Evolutionary conservation across 2,329 filamentous ascomycete genomes (phyloP).

Genomic region (Fusarium sp.): DNA sequence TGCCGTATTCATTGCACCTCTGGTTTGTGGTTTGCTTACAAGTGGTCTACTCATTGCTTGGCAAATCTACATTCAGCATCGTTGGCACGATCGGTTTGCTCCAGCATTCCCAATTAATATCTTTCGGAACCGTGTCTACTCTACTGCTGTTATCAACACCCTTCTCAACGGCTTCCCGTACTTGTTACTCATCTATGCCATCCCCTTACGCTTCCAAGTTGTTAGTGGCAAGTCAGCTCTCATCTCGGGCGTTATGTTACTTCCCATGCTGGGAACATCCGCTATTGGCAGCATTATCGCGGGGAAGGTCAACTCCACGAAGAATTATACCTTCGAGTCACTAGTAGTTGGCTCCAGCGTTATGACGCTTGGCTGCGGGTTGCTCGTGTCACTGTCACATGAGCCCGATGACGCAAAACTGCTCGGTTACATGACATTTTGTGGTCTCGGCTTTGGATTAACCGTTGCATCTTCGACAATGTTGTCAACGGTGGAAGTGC

Average conservation of each 20-base stretch:
- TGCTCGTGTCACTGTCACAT: slow-evolving; percentile 56
- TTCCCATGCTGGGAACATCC: slow-evolving; percentile 65
- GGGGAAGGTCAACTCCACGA: slow-evolving; percentile 58
- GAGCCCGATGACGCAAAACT: slow-evolving; percentile 57
- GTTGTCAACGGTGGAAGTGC: slow-evolving; percentile 57
- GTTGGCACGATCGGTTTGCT: slow-evolving; percentile 47
- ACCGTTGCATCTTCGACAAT: slow-evolving; percentile 62
- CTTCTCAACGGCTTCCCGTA: slow-evolving; percentile 65
- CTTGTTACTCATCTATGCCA: slow-evolving; percentile 61
- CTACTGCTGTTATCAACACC: slow-evolving; percentile 58
- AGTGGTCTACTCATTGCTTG: slow-evolving; percentile 49
- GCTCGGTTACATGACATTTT: slow-evolving; percentile 62
- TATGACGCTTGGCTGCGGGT: slow-evolving; percentile 61
- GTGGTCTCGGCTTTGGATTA: slow-evolving; percentile 66
- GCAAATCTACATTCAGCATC: slow-evolving; percentile 45
- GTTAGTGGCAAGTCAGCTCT: slow-evolving; percentile 62
- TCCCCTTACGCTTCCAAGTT: slow-evolving; percentile 64
- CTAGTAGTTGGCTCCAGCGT: slow-evolving; percentile 57
- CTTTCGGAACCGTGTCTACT: slow-evolving; percentile 61
- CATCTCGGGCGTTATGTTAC: slow-evolving; percentile 62
- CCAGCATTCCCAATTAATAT: slow-evolving; percentile 63
- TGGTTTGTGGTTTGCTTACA: slow-evolving; percentile 47
- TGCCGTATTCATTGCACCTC: slow-evolving; percentile 50
- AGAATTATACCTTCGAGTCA: slow-evolving; percentile 59
- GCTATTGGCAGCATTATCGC: slow-evolving; percentile 59